Evolutionary conservation across 805 yeast genomes (phyloP).

Genomic region (Zygotorulaspora danielsina): DNA sequence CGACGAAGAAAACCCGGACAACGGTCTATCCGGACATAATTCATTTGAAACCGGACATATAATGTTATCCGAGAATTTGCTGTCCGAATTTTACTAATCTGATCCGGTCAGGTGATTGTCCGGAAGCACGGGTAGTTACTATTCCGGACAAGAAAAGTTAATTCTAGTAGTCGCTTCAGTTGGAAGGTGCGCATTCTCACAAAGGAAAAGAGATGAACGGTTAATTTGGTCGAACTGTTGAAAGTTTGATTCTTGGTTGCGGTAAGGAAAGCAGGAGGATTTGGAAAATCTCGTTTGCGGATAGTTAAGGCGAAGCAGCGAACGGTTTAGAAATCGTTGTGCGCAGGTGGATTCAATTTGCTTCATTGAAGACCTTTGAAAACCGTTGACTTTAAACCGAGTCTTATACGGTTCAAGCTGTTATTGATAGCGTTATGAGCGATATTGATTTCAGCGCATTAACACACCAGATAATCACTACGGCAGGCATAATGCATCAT

Average conservation of each 20-base stretch:
- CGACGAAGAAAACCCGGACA: neutral
- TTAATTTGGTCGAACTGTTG: neutral
- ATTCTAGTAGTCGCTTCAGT: neutral
- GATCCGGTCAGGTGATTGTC: too few species aligned
- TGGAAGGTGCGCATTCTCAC: constrained; percentile 2
- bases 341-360: too few species aligned
- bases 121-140: too few species aligned
- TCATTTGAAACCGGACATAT: too few species aligned
- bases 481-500: constrained; percentile 21
- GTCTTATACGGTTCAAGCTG: neutral
- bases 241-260: neutral
- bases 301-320: too few species aligned
- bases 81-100: too few species aligned
- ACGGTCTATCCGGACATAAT: neutral
- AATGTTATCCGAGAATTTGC: neutral
- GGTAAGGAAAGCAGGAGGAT: neutral
- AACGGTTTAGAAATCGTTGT: neutral
- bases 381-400: too few species aligned
- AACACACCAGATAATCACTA: constrained; percentile 14
- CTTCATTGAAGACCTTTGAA: too few species aligned
- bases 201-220: constrained; percentile 1
- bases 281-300: too few species aligned
- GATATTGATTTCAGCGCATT: constrained; percentile 20
- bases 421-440: constrained; percentile 14
- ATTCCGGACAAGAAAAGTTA: too few species aligned